Conservation (phyloP, 2,329 filamentous ascomycete genomes). For the Fusarium solani-melongenae region DNA sequence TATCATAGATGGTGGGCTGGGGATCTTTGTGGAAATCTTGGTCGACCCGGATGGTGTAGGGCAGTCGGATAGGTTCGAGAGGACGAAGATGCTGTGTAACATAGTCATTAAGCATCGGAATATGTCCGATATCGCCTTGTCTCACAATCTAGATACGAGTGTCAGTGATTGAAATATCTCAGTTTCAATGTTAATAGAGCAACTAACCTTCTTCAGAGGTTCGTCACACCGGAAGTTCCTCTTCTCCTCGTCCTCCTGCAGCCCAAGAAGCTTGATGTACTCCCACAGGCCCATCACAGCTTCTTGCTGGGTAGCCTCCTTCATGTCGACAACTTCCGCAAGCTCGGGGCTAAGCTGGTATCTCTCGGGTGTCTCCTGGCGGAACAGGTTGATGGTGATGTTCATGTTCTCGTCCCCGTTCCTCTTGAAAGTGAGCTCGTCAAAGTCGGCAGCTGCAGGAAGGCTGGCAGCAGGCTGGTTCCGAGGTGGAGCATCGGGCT, state of each 20-base stretch:
- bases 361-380: constrained; percentile 87
- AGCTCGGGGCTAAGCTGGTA: constrained; percentile 83
- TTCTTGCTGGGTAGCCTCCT: constrained; percentile 87
- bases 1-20: constrained; percentile 87
- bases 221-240: constrained; percentile 92
- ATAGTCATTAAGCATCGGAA: constrained; percentile 86
- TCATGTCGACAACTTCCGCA: constrained; percentile 85
- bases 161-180: constrained; percentile 35
- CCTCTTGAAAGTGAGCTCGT: constrained; percentile 90
- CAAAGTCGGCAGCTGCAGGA: constrained; percentile 80
- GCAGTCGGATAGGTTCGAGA: constrained; percentile 83
- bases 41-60: constrained; percentile 95
- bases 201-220: constrained; percentile 76
- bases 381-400: constrained; percentile 85
- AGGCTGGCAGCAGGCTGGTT: constrained; percentile 52
- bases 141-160: constrained; percentile 70
- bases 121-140: constrained; percentile 80
- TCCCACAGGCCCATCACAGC: constrained; percentile 95
- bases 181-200: not conserved
- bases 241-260: constrained; percentile 96
- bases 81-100: constrained; percentile 82
- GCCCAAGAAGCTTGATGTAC: constrained; percentile 85
- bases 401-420: constrained; percentile 94
- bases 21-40: constrained; percentile 81
- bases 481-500: constrained; percentile 70